phyloP scores from a whole-genome alignment of 306 rosid species.

The Quercus aquifolioides region DNA sequence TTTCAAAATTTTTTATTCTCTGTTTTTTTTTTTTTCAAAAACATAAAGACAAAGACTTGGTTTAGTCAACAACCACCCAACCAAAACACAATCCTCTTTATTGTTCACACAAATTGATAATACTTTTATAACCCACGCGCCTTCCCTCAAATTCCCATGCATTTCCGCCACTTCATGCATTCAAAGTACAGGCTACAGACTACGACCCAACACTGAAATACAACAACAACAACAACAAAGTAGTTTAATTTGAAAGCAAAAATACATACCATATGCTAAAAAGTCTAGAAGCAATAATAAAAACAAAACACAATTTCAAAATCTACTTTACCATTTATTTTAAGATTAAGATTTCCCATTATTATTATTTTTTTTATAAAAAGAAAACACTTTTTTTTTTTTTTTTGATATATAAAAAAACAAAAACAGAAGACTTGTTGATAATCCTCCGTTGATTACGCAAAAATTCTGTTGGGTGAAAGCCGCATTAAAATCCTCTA shows the following conservation, averaged over 20 bases:
- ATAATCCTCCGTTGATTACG: conserved; percentile 55
- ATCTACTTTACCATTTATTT: no score
- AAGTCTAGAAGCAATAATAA: no score
- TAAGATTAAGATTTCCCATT: no score
- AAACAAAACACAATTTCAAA: no score
- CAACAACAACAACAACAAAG: neutral
- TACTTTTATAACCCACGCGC: no score
- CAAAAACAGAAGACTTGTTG: conserved; percentile 14
- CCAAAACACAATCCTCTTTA: neutral
- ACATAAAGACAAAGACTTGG: no score
- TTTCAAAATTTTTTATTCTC: neutral
- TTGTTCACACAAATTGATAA: neutral
- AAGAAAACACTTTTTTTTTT: no score
- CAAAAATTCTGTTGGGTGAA: conserved; percentile 14
- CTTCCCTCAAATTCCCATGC: conserved; percentile 16
- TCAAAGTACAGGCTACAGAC: neutral
- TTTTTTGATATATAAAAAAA: no score
- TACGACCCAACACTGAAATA: neutral
- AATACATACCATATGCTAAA: neutral
- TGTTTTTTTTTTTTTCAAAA: no score
- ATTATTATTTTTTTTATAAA: no score
- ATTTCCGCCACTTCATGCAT: neutral
- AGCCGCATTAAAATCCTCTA: conserved; percentile 30
- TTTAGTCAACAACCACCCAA: conserved; percentile 25
- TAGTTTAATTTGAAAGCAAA: neutral